Base-by-base conservation (phyloP, 495 filamentous ascomycete genomes). In the Penicillium simplicissimum region DNA sequence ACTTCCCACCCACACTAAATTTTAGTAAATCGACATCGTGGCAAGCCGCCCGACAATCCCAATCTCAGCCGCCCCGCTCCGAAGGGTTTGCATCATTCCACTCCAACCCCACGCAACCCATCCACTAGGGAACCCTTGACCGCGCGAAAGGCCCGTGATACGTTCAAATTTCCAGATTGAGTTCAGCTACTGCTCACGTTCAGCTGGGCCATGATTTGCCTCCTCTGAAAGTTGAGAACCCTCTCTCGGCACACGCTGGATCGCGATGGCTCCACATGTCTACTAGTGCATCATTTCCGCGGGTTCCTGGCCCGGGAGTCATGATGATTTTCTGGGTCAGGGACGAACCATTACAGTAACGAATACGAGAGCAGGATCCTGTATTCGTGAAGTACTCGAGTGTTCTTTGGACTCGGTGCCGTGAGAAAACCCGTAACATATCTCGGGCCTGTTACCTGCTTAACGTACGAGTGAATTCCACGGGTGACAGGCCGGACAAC, bases 291-390 rank as follows among this genome's bases (percentile, higher is more conserved):
- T 48, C 11, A 60, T 55, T 61, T 48, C 52, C 52, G 33, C 33
- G 52, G 19, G 10, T 48, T 33, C 5, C 14, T 34, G 40, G 25
- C 14, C 19, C 33, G 15, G 36, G 10, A 35, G 28, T 17, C 23
- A 25, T 25, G 37, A 34, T 49, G 28, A 53, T 55, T 23, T 47
- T 61, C 25, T 55, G 52, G 59, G 48, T 61, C 59, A 55, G 52
- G 59, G 13, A 61, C 59, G 19, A 61, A 55, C 59, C 31, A 23
- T 31, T 49, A 17, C 13, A 47, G 13, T 6, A 31, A 6, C 4
- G 28, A 31, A 31, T 31, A 31, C 28, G 6, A 2, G 25, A 3
- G 28, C 28, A 31, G 6, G 28, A 31, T 31, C 4, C 4, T 31
- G 28, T 6, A 31, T 31, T 31, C 6, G 6, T 31, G 4, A 31